Evolutionary conservation across 2,329 filamentous ascomycete species (phyloP), one percentile per base, ranked within the genome.

Genomic region (Cladosporium sp.): DNA sequence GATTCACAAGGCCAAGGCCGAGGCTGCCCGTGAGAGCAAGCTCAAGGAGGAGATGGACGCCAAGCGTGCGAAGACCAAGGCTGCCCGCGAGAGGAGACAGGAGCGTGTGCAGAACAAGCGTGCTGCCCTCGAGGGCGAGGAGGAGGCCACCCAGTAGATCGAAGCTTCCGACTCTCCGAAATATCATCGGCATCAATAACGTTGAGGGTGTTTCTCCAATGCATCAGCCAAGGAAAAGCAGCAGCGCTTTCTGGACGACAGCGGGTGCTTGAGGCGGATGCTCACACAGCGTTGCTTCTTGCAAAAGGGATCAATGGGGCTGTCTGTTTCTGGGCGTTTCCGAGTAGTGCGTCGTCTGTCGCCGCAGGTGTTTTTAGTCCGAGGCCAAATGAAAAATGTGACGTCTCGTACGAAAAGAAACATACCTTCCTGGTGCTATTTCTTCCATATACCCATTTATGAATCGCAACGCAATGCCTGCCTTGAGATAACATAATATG

Each of bases 1-100:
- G 94, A 97, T 99, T 78, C 94, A 99, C 90, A 95, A 92, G 82
- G 94, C 94, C 83, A 99, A 99, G 90, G 94, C 94, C 73, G 94
- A 99, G 90, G 95, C 96, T 85, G 85, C 86, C 68, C 94, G 94
- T 80, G 94, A 97, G 89, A 87, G 87, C 81, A 81, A 87, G 75
- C 86, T 99, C 80, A 93, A 96, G 89, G 92, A 97, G 78, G 92
- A 97, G 85, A 99, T 99, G 94, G 94, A 97, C 78, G 91, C 90
- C 84, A 97, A 96, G 88, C 91, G 94, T 83, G 91, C 91, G 79
- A 97, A 96, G 91, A 97, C 91, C 87, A 97, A 97, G 92, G 94
- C 94, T 76, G 94, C 94, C 73, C 91, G 94, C 82, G 94, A 97
- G 89, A 89, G 94, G 84, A 94, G 94, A 88, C 81, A 87, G 80